Base-by-base conservation (phyloP, 495 filamentous ascomycete genomes). In the Tirmania nivea region DNA sequence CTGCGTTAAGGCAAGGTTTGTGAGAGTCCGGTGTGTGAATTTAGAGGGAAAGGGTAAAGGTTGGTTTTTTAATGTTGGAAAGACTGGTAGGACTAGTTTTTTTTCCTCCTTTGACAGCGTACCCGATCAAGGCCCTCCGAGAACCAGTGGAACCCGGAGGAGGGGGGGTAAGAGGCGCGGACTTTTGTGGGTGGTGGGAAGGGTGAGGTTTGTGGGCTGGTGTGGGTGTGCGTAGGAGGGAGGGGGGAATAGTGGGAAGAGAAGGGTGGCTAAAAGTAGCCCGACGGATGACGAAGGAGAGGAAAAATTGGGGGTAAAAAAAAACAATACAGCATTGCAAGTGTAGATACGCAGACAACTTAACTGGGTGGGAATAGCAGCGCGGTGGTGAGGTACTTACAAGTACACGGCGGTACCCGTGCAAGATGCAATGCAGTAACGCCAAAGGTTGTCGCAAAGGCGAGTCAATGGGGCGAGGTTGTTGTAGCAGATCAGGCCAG, bases 291-390 rank as follows among this genome's bases (percentile, higher is more conserved):
- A 31, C 25, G 25, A 31, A 31, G 25, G 2, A 31, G 7, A 31
- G 25, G 25, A 5, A 31, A 31, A 31, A 5, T 31, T 31, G 25
- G 7, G 2, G 25, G 25, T 2, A 31, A 31, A 31, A 31, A 31
- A 31, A 31, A 31, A 31, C 25, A 31, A 31, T 31, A 31, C 25
- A 31, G 25, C 7, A 3, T 31, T 31, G 25, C 25, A 16, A 9
- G 17, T 21, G 49, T 51, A 25, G 49, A 51, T 34, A 14, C n/a
- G 12, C 12, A 17, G 58, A 58, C 59, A 58, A 55, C 54, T 59
- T 66, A 66, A 65, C 65, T 64, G 61, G 63, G 59, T 59, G 59
- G 58, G 55, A 58, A 58, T 53, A 49, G 54, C 54, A 58, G 60
- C 58, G 60, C 59, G 56, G 55, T 53, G 60, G 54, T 62, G 63